Evolutionary conservation across 176 grass and related monocot genomes (phyloP), one percentile per base, ranked within the genome.

Genomic region (Avena eriantha): DNA sequence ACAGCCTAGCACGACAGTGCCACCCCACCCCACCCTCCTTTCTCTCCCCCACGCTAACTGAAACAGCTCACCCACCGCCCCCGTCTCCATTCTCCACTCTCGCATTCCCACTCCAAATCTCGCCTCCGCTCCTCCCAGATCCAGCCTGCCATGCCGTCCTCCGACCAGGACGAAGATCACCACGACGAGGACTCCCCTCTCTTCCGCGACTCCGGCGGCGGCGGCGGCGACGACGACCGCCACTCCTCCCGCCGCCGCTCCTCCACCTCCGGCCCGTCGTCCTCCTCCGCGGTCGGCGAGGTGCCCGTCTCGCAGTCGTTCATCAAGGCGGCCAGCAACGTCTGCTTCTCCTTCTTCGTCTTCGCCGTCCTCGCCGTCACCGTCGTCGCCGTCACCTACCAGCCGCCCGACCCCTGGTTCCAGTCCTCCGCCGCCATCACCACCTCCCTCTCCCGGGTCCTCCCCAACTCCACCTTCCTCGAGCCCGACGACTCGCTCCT

Each of bases 321-420:
- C 47, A 87, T 98, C 88, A 95, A 96, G 87, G 73, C 91, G 21
- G 89, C 93, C 16, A 90, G 81, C 88, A 98, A 96, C 79, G 90
- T 95, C 1, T 91, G 93, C 83, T 98, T 98, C 90, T 94, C 93
- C 49, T 70, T 89, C 81, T 98, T 98, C 92, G 96, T 98, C 18
- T 78, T 98, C 64, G 80, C 96, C 55, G 96, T 98, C 5, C 90
- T 98, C 53, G 88, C 91, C 69, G 88, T 98, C 79, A 98, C 96
- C 57, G 88, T 98, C 90, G 75, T 98, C 88, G 93, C 96, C 73
- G 84, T 98, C 68, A 96, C 93, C 88, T 95, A 98, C 92, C 96
- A 98, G 74, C 96, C 96, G 31, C 93, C 93, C 9, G 93, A 98
- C 82, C 96, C 96, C 69, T 98, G 96, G 93, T 70, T 98, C 56